These are phyloP conservation scores for Pseudophaeomoniella oleicola DNA, from an alignment of 2,329 filamentous ascomycete genomes.

Conservation along the genomic window DNA sequence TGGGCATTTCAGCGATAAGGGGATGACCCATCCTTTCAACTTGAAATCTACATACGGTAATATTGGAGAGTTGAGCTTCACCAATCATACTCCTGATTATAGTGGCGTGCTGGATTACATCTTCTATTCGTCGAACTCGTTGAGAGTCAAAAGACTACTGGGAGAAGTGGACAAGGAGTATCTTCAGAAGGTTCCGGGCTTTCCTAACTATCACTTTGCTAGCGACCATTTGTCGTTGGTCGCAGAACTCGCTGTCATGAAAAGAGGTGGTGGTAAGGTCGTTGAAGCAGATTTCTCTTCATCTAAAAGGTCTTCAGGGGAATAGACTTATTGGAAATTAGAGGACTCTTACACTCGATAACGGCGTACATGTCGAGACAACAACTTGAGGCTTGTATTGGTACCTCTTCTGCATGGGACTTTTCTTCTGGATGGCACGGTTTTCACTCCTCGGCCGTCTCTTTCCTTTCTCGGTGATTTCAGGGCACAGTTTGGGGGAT, in stretches of 20 bases:
- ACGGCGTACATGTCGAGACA: too few species aligned
- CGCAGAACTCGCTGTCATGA: constrained; percentile 74
- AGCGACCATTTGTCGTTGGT: constrained; percentile 83
- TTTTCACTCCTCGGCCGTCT: too few species aligned
- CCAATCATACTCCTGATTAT: constrained; percentile 94
- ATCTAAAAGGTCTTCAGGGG: not conserved
- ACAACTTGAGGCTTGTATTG: too few species aligned
- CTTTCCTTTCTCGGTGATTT: too few species aligned
- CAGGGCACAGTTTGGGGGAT: too few species aligned
- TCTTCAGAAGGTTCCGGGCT: constrained; percentile 73
- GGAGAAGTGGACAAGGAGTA: constrained; percentile 78
- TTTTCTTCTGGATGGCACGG: too few species aligned
- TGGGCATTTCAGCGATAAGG: constrained; percentile 81
- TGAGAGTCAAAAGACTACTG: constrained; percentile 71
- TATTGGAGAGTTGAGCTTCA: constrained; percentile 78
- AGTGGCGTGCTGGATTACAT: constrained; percentile 90
- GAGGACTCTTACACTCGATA: too few species aligned
- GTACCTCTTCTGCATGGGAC: too few species aligned
- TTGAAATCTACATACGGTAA: constrained; percentile 79
- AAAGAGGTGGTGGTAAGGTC: constrained; percentile 61
- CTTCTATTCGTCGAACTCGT: constrained; percentile 85
- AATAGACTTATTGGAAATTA: too few species aligned
- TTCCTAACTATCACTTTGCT: constrained; percentile 89
- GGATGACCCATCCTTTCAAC: constrained; percentile 88
- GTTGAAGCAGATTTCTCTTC: constrained; percentile 44